Evolutionary conservation across 2,329 filamentous ascomycete genomes (phyloP).

Genomic region (Phaeosphaeria sp.): DNA sequence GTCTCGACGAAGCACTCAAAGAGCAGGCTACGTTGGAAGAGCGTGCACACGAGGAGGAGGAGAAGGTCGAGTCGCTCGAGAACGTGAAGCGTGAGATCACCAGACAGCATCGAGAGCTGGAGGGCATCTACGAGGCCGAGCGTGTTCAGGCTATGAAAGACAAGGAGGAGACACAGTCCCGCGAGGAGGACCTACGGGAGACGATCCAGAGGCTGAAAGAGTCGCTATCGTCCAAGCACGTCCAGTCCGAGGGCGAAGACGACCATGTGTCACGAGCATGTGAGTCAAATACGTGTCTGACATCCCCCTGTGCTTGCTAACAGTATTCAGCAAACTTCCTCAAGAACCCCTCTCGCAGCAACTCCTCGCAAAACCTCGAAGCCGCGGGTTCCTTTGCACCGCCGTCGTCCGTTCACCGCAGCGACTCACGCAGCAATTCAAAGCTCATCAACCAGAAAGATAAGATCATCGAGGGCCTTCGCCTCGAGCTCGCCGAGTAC

Average conservation of each 20-base stretch:
- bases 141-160: conserved; percentile 86
- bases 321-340: conserved; percentile 47
- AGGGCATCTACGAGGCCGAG: conserved; percentile 91
- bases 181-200: conserved; percentile 88
- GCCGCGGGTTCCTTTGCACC: conserved; percentile 85
- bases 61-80: conserved; percentile 78
- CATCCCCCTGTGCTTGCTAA: conserved; percentile 22
- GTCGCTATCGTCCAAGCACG: conserved; percentile 77
- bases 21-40: conserved; percentile 91
- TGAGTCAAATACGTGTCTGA: conserved; percentile 41
- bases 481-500: conserved; percentile 90
- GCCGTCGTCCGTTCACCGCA: conserved; percentile 81
- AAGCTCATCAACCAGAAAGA: conserved; percentile 94
- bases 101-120: conserved; percentile 87
- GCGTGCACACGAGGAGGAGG: conserved; percentile 82
- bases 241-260: conserved; percentile 59
- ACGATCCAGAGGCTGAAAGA: conserved; percentile 94
- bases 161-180: conserved; percentile 83
- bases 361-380: conserved; percentile 71
- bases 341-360: conserved; percentile 52
- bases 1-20: conserved; percentile 81
- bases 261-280: conserved; percentile 60
- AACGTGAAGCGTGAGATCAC: conserved; percentile 86
- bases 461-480: conserved; percentile 89
- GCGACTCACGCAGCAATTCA: conserved; percentile 87